Percentiles rank a stretch among this genome's conserved stretches.
phyloP scores from a whole-genome alignment of 2,329 filamentous ascomycete genomes.

The Monilinia fructigena region DNA sequence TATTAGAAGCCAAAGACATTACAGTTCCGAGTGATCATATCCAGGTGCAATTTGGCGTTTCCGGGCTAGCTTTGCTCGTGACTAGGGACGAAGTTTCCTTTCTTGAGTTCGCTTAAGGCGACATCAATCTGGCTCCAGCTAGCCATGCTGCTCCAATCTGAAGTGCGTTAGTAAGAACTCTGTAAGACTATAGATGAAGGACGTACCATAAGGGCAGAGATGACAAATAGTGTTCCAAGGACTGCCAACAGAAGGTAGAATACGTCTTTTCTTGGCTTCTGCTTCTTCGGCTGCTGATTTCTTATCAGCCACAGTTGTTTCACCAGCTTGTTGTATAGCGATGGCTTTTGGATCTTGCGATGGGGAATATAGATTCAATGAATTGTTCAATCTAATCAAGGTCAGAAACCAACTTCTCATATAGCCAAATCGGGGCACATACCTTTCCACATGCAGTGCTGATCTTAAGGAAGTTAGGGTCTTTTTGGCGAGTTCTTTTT shows the following conservation, averaged over 20 bases:
- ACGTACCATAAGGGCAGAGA: slow-evolving; percentile 76
- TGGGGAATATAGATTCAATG: slow-evolving; percentile 91
- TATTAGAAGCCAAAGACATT: slow-evolving; percentile 9
- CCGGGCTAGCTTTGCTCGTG: slow-evolving; percentile 27
- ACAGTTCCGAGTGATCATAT: slow-evolving; percentile 37
- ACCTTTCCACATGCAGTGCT: slow-evolving; percentile 87
- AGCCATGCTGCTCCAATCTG: slow-evolving; percentile 77
- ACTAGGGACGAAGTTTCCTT: slow-evolving; percentile 44
- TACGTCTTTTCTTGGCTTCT: slow-evolving; percentile 56
- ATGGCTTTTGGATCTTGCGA: slow-evolving; percentile 69
- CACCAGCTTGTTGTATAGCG: slow-evolving; percentile 39
- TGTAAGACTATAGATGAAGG: slow-evolving; percentile 26
- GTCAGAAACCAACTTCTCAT: slow-evolving; percentile 45
- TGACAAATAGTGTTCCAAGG: slow-evolving; percentile 64
- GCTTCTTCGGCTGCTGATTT: slow-evolving; percentile 51
- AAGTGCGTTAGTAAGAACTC: slow-evolving; percentile 26
- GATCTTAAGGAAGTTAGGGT: slow-evolving; percentile 90
- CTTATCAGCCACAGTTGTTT: slow-evolving; percentile 41
- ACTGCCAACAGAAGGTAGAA: slow-evolving; percentile 67
- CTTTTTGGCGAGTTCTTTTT: slow-evolving; percentile 90
- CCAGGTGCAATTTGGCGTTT: slow-evolving; percentile 35
- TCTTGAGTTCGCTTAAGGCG: slow-evolving; percentile 55
- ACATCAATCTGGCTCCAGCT: slow-evolving; percentile 77
- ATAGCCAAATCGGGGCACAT: slow-evolving; percentile 32
- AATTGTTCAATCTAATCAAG: slow-evolving; percentile 72